Percentiles rank a stretch among this genome's conserved stretches.
phyloP scores from a whole-genome alignment of 1,284 basidiomycete species.

The Volvariella surrecta region DNA sequence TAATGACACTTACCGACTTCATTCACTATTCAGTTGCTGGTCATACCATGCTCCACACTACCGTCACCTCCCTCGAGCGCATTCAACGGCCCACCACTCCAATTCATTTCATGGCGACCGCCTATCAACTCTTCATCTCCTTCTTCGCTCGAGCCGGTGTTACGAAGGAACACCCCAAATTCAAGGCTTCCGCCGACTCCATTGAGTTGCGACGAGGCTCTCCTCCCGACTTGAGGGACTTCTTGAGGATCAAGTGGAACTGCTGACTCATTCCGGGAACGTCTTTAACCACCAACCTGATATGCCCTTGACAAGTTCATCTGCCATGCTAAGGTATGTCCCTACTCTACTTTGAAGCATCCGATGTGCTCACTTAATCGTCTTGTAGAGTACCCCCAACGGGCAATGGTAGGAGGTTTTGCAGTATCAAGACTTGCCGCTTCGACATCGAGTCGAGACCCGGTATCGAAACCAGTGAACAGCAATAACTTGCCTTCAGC shows the following conservation, averaged over 20 bases:
- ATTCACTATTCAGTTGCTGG: constrained; percentile 55
- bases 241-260: constrained; percentile 79
- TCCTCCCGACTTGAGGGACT: constrained; percentile 68
- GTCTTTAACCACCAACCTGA: constrained; percentile 63
- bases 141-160: constrained; percentile 74
- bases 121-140: constrained; percentile 86
- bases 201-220: constrained; percentile 72
- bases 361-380: constrained; percentile 4
- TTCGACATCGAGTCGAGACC: constrained; percentile 24
- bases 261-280: constrained; percentile 44
- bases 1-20: neutral
- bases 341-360: neutral
- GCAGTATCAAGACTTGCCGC: constrained; percentile 29
- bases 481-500: constrained; percentile 26
- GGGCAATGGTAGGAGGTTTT: constrained; percentile 58
- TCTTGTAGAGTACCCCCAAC: constrained; percentile 54
- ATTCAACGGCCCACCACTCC: constrained; percentile 74
- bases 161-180: constrained; percentile 44
- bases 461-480: constrained; percentile 12
- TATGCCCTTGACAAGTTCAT: constrained; percentile 75
- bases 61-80: constrained; percentile 62
- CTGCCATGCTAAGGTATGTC: constrained; percentile 64
- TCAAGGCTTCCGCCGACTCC: constrained; percentile 58
- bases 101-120: constrained; percentile 70
- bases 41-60: constrained; percentile 63